Conservation (phyloP, 805 yeast genomes). For the Candida sakaeoensis region DNA sequence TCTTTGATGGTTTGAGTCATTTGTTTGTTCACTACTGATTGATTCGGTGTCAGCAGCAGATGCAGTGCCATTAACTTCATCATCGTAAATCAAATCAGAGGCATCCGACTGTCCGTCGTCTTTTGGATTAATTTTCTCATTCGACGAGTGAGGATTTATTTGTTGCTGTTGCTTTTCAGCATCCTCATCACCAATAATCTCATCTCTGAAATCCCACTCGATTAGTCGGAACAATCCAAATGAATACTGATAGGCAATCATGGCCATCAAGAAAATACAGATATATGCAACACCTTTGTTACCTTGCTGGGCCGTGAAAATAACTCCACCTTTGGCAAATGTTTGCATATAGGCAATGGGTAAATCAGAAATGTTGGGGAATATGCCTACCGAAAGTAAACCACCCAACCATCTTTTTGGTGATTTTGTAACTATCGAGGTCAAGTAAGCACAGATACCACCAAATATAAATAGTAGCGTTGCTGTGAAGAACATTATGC, state of each 20-base stretch:
- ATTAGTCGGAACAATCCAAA: conserved; percentile 70
- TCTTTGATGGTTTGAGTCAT: conserved; percentile 14
- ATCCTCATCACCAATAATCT: conserved; percentile 15
- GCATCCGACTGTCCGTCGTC: neutral
- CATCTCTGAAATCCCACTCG: conserved; percentile 62
- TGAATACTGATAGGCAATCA: conserved; percentile 66
- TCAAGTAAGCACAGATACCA: conserved; percentile 40
- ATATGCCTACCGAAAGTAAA: conserved; percentile 61
- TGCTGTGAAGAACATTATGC: conserved; percentile 52
- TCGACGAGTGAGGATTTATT: neutral
- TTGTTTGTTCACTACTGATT: neutral
- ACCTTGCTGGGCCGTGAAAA: conserved; percentile 57
- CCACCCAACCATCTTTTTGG: conserved; percentile 82
- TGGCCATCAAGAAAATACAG: conserved; percentile 69
- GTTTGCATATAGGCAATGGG: conserved; percentile 84
- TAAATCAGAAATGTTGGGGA: conserved; percentile 77
- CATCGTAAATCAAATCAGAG: neutral
- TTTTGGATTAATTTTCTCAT: neutral
- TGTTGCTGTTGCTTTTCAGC: conserved; percentile 13
- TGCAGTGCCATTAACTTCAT: no score
- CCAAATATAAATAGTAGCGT: conserved; percentile 52
- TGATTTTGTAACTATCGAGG: conserved; percentile 48
- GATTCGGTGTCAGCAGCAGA: conserved; percentile 1
- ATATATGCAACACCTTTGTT: conserved; percentile 80
- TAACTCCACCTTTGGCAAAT: conserved; percentile 54